Percentiles rank a stretch among this genome's conserved stretches.
phyloP scores from a whole-genome alignment of 2,329 filamentous ascomycete species.

The Fusarium musae region DNA sequence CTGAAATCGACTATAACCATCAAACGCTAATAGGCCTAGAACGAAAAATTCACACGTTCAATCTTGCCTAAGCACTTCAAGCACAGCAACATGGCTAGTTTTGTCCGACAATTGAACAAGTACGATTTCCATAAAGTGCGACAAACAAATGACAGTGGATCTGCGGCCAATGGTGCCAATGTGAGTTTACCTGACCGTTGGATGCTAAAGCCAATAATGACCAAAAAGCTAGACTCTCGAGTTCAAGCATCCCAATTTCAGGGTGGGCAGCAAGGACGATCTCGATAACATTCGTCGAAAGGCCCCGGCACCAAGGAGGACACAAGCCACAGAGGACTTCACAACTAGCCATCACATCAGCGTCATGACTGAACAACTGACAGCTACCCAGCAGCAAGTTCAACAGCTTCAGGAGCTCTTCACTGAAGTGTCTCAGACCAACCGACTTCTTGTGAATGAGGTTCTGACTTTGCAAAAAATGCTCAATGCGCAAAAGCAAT shows the following conservation, averaged over 20 bases:
- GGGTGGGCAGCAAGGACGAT: conserved; percentile 93
- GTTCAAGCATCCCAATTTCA: conserved; percentile 97
- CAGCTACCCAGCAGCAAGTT: conserved; percentile 92
- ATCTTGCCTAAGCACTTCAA: conserved; percentile 99
- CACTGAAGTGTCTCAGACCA: conserved; percentile 76
- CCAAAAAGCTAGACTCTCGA: conserved; percentile 66
- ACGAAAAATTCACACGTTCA: conserved; percentile 97
- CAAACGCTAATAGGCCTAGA: conserved; percentile 63
- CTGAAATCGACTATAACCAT: conserved; percentile 16
- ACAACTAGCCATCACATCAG: conserved; percentile 89
- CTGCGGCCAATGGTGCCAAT: conserved; percentile 51
- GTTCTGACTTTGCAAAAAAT: conserved; percentile 70
- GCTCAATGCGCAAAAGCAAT: conserved; percentile 67
- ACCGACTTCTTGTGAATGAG: conserved; percentile 71
- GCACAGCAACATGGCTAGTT: conserved; percentile 98
- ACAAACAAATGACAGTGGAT: conserved; percentile 53
- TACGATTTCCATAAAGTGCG: conserved; percentile 99
- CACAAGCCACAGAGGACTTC: conserved; percentile 73
- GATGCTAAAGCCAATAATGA: conserved; percentile 11
- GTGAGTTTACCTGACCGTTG: conserved; percentile 39
- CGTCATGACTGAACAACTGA: conserved; percentile 85
- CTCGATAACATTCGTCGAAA: conserved; percentile 97
- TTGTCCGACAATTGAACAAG: conserved; percentile 95
- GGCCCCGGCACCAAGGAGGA: conserved; percentile 88
- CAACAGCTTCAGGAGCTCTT: conserved; percentile 88